Base-by-base conservation (phyloP, 225 moss, liverwort and hornwort species). In the Pseudisothecium myosuroides region DNA sequence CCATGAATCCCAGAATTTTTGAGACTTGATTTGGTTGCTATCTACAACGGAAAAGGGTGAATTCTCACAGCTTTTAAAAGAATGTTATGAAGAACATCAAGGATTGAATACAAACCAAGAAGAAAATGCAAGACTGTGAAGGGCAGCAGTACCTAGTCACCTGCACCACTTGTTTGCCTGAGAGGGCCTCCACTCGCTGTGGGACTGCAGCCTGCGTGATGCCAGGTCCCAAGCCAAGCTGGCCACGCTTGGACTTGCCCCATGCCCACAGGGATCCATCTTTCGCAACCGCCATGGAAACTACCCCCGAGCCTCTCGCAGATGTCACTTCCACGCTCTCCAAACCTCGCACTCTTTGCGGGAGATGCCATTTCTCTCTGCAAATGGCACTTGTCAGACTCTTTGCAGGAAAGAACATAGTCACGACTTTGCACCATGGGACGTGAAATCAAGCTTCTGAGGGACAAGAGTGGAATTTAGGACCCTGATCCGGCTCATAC, bases 191-290 rank as follows among this genome's bases (percentile, higher is more conserved):
- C 82, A 98, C 90, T 80, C 50, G 94, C 77, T 83, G 93, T 85
- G 98, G 97, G 37, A 68, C 62, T 32, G 76, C 81, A 81, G 94
- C 93, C 58, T 96, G 91, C 66, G 78, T 90, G 87, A 94, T 60
- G 79, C 85, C 68, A 50, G 88, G 68, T 58, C 93, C 93, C 34
- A 96, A 91, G 55, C 98, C 98, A 83, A 98, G 92, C 90, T 98
- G 97, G 62, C 98, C 98, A 43, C 97, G 95, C 88, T 96, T 96
- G n/a, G 98, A 98, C 59, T 82, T 94, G 73, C 97, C 97, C 96
- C 96, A 98, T 61, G 92, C 92, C 98, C 98, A 98, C 72, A 98
- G 74, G 1, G 97, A 94, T 79, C 95, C 97, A 87, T 98, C 97
- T 45, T 67, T 86, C n/a, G 92, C 96, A 76, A 98, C 89, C 14